Evolutionary conservation across 768 basidiomycete genomes (phyloP), one percentile per base, ranked within the genome.

Genomic region (Mycena polygramma): DNA sequence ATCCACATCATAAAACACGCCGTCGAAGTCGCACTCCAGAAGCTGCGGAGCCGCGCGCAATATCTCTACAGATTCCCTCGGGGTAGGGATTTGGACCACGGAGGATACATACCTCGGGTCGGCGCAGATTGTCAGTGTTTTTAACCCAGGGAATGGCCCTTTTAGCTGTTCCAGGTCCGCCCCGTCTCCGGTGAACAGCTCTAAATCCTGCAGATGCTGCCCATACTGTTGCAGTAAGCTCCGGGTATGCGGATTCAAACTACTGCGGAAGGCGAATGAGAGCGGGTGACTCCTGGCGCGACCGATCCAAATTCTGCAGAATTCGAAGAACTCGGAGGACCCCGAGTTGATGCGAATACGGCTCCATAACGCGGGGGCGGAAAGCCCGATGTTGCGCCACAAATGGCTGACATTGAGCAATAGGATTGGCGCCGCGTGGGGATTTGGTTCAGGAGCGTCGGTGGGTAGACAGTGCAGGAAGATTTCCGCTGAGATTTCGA

Each of bases 21-120:
- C 15, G 7, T 8, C 17, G 8, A 63, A 43, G 10, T 48, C 20
- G 22, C 54, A 66, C 35, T 57, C 54, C 43, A 39, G 4, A 20
- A 66, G 46, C 14, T 19, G 26, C 11, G 64, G 55, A 37, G 64
- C 64, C 0, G 46, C 54, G 46, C 64, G 55, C 54, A 66, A 26
- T 22, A 66, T 57, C 35, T 66, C 64, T 19, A 66, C 26, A 17
- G 15, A 57, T 36, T 54, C 49, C 0, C 36, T 10, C 2, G 49
- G 39, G 41, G 35, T 46, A 15, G 30, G 37, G 41, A 39, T 54
- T 39, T 52, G 4, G 8, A 36, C 17, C 11, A 30, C 22, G 0
- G 53, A 4, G 14, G 6, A 24, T 30, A 2, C 30, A 13, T 52
- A 10, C 15, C 4, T 41, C 15, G 41, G 7, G 4, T 41, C 35